Evolutionary conservation across 768 basidiomycete species (phyloP).

Genomic region (Agrocybe praecox): DNA sequence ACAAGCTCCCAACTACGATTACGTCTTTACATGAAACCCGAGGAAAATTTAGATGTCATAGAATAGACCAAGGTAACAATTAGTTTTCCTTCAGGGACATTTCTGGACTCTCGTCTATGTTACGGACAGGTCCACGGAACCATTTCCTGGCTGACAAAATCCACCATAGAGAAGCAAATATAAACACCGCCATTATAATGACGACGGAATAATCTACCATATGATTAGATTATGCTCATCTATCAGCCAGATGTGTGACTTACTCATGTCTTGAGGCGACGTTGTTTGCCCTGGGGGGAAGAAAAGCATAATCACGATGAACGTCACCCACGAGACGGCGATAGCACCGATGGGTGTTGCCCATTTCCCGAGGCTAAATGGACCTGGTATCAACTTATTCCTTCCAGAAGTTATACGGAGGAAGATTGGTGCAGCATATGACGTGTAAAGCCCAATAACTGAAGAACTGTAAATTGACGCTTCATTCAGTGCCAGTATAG

Average conservation of each 20-base stretch:
- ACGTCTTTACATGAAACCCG: no score
- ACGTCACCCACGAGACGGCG: slow-evolving; percentile 68
- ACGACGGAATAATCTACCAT: slow-evolving; percentile 67
- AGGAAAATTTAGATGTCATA: neutral
- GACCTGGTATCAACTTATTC: slow-evolving; percentile 56
- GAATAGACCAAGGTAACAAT: neutral
- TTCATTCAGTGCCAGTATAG: neutral
- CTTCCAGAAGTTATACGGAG: slow-evolving; percentile 72
- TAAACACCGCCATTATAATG: slow-evolving; percentile 63
- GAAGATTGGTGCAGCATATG: slow-evolving; percentile 69
- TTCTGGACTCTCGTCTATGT: slow-evolving; percentile 32
- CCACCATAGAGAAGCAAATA: slow-evolving; percentile 69
- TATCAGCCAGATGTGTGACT: slow-evolving; percentile 22
- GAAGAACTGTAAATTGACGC: slow-evolving; percentile 47
- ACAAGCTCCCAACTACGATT: no score
- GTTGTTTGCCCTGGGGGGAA: slow-evolving; percentile 51
- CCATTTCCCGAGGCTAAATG: slow-evolving; percentile 65
- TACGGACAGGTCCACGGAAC: slow-evolving; percentile 70
- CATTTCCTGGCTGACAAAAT: slow-evolving; percentile 66
- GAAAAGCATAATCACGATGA: slow-evolving; percentile 59
- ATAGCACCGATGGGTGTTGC: slow-evolving; percentile 58
- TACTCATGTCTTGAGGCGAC: slow-evolving; percentile 56
- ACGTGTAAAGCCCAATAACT: slow-evolving; percentile 72
- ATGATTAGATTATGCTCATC: slow-evolving; percentile 5
- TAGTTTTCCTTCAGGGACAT: slow-evolving; percentile 5